Conservation (phyloP, 768 basidiomycete species). For the Russula lepida region DNA sequence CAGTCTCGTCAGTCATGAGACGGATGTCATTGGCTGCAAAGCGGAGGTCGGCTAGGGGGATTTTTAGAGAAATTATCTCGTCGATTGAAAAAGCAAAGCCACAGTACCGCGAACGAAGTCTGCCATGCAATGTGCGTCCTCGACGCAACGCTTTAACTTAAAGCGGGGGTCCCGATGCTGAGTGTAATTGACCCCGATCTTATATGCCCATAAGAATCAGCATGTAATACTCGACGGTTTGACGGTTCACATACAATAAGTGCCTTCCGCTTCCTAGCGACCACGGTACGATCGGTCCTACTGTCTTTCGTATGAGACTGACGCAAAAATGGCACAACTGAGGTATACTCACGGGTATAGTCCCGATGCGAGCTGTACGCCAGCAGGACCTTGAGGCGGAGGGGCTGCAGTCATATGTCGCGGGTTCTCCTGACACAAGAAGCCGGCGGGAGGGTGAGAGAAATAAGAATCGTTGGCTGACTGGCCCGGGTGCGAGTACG, state of each 20-base stretch:
- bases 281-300: background rate
- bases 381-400: background rate
- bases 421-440: background rate
- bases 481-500: background rate
- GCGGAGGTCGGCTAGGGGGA: background rate
- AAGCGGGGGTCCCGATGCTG: background rate
- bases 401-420: background rate
- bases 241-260: background rate
- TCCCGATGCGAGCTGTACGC: background rate
- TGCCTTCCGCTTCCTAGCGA: background rate
- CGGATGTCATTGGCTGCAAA: background rate
- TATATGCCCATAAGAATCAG: background rate
- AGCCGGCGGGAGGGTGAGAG: background rate
- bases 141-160: background rate
- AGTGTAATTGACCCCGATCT: slow-evolving; percentile 4
- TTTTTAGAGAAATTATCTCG: background rate
- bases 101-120: background rate
- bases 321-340: background rate
- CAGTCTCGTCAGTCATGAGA: background rate
- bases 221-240: background rate
- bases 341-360: background rate
- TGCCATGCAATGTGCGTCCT: background rate
- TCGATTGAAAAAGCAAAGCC: background rate
- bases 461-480: background rate
- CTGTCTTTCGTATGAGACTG: background rate